These are phyloP conservation scores for Eurotiales sp. DNA, from an alignment of 2,329 filamentous ascomycete genomes.

Conservation along the genomic window DNA sequence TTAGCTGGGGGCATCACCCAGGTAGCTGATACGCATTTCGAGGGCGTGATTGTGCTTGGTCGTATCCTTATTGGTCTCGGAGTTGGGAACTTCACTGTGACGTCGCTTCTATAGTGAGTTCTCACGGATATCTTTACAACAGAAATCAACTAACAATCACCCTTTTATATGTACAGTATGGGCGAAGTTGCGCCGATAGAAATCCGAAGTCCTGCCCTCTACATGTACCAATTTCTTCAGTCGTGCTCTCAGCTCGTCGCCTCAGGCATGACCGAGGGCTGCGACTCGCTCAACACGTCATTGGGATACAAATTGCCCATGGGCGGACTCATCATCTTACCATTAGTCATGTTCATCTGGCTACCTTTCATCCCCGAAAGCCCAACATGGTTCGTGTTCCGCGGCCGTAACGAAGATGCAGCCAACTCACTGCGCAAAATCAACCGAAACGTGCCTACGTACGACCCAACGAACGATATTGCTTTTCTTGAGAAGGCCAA, in stretches of 20 bases:
- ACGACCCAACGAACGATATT: constrained; percentile 2
- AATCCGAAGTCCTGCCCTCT: neutral
- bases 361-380: constrained; percentile 9
- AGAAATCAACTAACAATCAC: neutral
- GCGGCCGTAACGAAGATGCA: neutral
- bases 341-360: constrained; percentile 1
- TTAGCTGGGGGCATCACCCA: neutral
- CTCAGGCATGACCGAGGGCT: neutral
- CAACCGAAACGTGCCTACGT: neutral
- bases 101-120: constrained; percentile 1
- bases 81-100: constrained; percentile 15
- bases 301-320: neutral
- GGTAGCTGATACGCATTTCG: constrained; percentile 1
- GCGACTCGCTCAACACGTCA: neutral
- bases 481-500: constrained; percentile 1
- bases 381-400: constrained; percentile 5
- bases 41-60: constrained; percentile 14
- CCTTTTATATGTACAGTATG: no score
- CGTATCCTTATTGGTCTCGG: constrained; percentile 27
- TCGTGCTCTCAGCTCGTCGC: constrained; percentile 3
- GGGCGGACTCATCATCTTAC: neutral
- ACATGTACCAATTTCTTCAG: constrained; percentile 3
- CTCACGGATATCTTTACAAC: neutral
- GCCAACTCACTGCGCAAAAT: constrained; percentile 6
- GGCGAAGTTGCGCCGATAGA: neutral